Base-by-base conservation (phyloP, 495 filamentous ascomycete species). In the Penicillium turbatum region DNA sequence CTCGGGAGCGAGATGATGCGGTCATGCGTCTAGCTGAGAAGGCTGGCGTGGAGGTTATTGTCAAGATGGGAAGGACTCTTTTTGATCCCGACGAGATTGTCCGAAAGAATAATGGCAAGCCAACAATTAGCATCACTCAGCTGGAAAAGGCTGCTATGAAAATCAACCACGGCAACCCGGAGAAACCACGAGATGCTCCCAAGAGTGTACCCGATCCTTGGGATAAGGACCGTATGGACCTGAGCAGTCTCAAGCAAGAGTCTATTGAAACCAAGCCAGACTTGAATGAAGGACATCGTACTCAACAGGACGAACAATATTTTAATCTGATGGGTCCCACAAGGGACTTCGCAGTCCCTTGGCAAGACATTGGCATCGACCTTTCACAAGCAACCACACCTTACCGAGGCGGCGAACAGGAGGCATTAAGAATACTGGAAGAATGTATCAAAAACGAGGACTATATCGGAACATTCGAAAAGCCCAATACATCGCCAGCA, bases 1-100 rank as follows among this genome's bases (percentile, higher is more conserved):
- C 79, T 4, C 70, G 76, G 9, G 74, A 82, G 13, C 64, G 86
- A 32, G 86, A 89, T 65, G 71, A 64, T 36, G 61, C 63, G 8
- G 73, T 88, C 30, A 68, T 77, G 12, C 64, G 70, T 5, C 53
- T 82, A 29, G 86, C 85, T 2, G 72, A 79, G 54, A 67, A 83
- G 41, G 81, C 79, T 1, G 86, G 85, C 0, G 82, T 88, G 10
- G 62, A 86, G 55, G 81, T 88, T 0, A 71, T 88, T 27, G 64
- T 78, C 16, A 74, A 66, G 43, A 74, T 72, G 47, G 85, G 86
- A 2, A 69, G 86, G 19, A 88, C 80, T 6, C 66, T 89, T 8
- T 88, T 83, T 64, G 84, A 88, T 62, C 79, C 82, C 9, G 85
- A 87, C 56, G 78, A 82, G 9, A 48, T 89, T 13, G 81, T 87